Base-by-base conservation (phyloP, 495 filamentous ascomycete genomes). In the Clohesyomyces aquaticus region DNA sequence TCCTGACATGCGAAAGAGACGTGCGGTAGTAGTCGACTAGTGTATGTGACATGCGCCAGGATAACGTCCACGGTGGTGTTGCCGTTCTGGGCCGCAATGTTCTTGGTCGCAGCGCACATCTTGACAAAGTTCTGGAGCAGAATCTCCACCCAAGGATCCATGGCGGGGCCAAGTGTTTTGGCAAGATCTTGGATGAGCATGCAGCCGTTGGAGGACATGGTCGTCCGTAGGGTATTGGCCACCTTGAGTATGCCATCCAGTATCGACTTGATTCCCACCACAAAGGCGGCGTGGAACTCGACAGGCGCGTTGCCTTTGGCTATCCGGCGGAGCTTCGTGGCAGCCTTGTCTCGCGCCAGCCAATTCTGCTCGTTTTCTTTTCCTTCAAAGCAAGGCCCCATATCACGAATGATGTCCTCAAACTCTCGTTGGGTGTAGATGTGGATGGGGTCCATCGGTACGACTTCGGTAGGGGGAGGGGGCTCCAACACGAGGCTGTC, bases 291-390 rank as follows among this genome's bases (percentile, higher is more conserved):
- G 22, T 83, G 80, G 67, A 87, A 96, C 49, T 94, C 89, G 18
- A 85, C 82, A 6, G 89, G 86, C 4, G 88, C 90, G 74, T 98
- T 98, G 45, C 94, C 94, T 52, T 85, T 86, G 9, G 87, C 85
- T 18, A 98, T 79, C 64, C 86, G 83, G 27, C 93, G 86, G 10
- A 98, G 74, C 58, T 88, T 90, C 19, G 82, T 80, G 25, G 89
- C 80, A 69, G 81, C 87, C 76, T 92, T 88, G 67, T 97, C 93
- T 72, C 95, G 82, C 55, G 85, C 83, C 68, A 87, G 69, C 92
- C 94, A 98, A 69, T 98, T 98, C 25, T 87, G 80, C 69, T 98
- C 94, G 0, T 88, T 85, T 76, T 98, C 94, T 69, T 82, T 91
- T 41, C 93, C 93, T 65, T 97, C 91, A 67, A 98, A 98, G 70